Conservation (phyloP, 352 stramenopile species). For the Globisporangium irregulare region DNA sequence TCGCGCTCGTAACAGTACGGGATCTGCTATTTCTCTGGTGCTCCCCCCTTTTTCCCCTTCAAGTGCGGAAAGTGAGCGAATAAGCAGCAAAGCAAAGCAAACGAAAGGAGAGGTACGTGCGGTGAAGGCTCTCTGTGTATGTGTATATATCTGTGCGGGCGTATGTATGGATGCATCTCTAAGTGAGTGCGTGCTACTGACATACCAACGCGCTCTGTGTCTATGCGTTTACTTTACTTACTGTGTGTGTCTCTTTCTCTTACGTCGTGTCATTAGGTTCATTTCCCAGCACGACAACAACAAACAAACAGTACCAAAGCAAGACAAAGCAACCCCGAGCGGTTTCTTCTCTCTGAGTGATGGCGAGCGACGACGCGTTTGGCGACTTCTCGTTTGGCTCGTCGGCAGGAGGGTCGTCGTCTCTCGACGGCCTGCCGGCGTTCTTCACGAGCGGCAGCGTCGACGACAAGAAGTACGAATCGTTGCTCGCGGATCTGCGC, state of each 20-base stretch:
- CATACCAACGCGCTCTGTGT: too few species aligned
- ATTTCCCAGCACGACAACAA: background rate
- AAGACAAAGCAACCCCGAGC: background rate
- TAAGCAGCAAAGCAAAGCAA: background rate
- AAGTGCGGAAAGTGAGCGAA: slow-evolving; percentile 7
- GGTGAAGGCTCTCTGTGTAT: background rate
- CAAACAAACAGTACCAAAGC: background rate
- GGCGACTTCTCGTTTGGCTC: slow-evolving; percentile 8
- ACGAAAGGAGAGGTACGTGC: background rate
- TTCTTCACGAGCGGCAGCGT: slow-evolving; percentile 83
- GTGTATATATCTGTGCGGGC: background rate
- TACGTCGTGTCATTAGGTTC: background rate
- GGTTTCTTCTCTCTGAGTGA: slow-evolving; percentile 7
- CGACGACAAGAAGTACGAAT: slow-evolving; percentile 88
- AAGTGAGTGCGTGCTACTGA: background rate
- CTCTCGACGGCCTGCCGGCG: slow-evolving; percentile 51
- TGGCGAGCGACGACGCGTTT: slow-evolving; percentile 38
- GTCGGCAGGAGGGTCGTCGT: slow-evolving; percentile 14
- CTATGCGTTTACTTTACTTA: too few species aligned
- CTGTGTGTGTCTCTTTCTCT: background rate
- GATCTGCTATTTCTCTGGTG: slow-evolving; percentile 4
- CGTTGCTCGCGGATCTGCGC: slow-evolving; percentile 75
- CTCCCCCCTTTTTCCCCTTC: slow-evolving; percentile 11
- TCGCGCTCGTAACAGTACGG: background rate
- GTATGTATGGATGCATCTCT: too few species aligned